phyloP scores from a whole-genome alignment of 2,329 filamentous ascomycete genomes.

The Emmonsia crescens region DNA sequence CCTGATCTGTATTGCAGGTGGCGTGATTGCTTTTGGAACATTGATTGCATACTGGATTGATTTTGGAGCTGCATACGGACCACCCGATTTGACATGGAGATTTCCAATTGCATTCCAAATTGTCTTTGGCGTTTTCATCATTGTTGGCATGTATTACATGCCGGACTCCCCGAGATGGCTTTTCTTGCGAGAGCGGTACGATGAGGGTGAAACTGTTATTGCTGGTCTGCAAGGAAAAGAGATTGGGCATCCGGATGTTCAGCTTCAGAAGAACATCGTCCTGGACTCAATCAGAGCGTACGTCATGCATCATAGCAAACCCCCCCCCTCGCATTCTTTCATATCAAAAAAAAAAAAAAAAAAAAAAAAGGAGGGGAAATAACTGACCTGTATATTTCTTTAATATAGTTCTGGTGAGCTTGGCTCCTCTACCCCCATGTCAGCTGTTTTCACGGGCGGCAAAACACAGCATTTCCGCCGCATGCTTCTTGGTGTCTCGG shows the following conservation, averaged over 20 bases:
- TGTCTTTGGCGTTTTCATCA: conserved; percentile 35
- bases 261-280: conserved; percentile 48
- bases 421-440: conserved; percentile 40
- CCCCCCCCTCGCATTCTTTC: neutral
- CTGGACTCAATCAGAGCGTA: conserved; percentile 51
- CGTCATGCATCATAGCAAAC: conserved; percentile 22
- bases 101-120: conserved; percentile 41
- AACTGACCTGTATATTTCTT: conserved; percentile 23
- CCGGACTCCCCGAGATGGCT: conserved; percentile 28
- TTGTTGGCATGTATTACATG: conserved; percentile 25
- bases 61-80: conserved; percentile 24
- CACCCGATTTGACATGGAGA: conserved; percentile 27
- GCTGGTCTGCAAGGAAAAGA: conserved; percentile 34
- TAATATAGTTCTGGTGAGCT: conserved; percentile 42
- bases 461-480: conserved; percentile 32
- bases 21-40: conserved; percentile 35
- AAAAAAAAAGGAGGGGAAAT: neutral
- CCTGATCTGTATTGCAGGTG: conserved; percentile 45
- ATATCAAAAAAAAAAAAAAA: neutral
- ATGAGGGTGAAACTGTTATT: conserved; percentile 36
- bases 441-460: conserved; percentile 32
- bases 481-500: conserved; percentile 31
- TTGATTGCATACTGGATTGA: conserved; percentile 38
- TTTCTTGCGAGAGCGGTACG: conserved; percentile 23
- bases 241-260: conserved; percentile 42